Evolutionary conservation across 2,329 filamentous ascomycete genomes (phyloP), one percentile per base, ranked within the genome.

Genomic region (Sarocladiaceae sp.): DNA sequence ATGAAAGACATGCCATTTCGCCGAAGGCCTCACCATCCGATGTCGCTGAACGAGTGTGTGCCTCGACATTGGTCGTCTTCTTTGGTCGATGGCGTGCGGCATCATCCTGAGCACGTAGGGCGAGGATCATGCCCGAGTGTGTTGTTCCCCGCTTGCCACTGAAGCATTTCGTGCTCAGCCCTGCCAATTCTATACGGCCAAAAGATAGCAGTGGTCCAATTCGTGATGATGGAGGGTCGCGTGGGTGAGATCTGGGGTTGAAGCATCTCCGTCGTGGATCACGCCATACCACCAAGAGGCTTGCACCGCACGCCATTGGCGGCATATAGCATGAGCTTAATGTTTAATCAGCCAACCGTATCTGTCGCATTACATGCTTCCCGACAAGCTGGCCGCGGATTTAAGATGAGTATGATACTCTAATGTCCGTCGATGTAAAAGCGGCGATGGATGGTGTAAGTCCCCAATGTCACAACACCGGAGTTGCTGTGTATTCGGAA

Each of bases 241-340:
- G 37, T 42, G 37, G 13, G 37, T 15, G 17, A 22, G 17, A 5
- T 15, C 17, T 20, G 37, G 8, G 37, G 37, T 42, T 42, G 18
- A 22, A 15, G 37, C 37, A 42, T 42, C 17, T 42, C 18, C 23
- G 11, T 5, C 11, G 7, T 10, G 5, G 18, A 42, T 42, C 37
- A 42, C 37, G 37, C 37, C 37, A 42, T 42, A 42, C 37, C 22
- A 42, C 37, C 37, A n/a, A n/a, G n/a, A n/a, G n/a, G n/a, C n/a
- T n/a, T n/a, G n/a, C n/a, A n/a, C n/a, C n/a, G n/a, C n/a, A n/a
- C n/a, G n/a, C n/a, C n/a, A n/a, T n/a, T n/a, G n/a, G n/a, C n/a
- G n/a, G n/a, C n/a, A n/a, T n/a, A n/a, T n/a, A n/a, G n/a, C n/a
- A n/a, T n/a, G n/a, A n/a, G n/a, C n/a, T n/a, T n/a, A n/a, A n/a